These are phyloP conservation scores for Aegilops longissima DNA, from an alignment of 176 grass and related monocot species.

Conservation along the genomic window DNA sequence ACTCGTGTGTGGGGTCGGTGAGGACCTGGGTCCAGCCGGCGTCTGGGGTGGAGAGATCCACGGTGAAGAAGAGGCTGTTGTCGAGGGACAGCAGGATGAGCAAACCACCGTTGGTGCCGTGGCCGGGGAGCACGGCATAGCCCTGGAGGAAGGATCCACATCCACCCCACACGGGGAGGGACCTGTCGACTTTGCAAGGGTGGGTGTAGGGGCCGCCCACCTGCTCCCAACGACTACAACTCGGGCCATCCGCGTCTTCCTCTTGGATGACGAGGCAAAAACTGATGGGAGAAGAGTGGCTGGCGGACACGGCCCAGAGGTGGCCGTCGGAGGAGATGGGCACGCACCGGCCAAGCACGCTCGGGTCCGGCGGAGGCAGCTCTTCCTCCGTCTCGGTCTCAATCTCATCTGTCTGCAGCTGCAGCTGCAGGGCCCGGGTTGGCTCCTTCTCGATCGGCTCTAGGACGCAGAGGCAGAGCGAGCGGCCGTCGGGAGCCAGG, in stretches of 20 bases:
- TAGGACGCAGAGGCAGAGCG: background rate
- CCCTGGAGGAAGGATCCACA: no score
- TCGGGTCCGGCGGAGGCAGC: no score
- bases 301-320: background rate
- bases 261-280: accelerated
- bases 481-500: background rate
- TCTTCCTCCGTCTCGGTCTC: background rate
- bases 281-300: background rate
- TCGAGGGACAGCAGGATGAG: background rate
- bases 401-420: no score
- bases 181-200: no score
- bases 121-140: no score
- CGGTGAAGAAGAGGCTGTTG: background rate
- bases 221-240: background rate
- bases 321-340: background rate
- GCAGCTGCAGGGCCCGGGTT: background rate
- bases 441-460: accelerated
- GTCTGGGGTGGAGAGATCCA: background rate
- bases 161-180: no score
- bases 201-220: background rate
- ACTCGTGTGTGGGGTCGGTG: background rate
- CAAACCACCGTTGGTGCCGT: no score
- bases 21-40: background rate
- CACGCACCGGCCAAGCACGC: background rate
- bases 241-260: no score